These are phyloP conservation scores for Colletotrichum camelliae DNA, from an alignment of 2,329 filamentous ascomycete genomes.

Conservation along the genomic window DNA sequence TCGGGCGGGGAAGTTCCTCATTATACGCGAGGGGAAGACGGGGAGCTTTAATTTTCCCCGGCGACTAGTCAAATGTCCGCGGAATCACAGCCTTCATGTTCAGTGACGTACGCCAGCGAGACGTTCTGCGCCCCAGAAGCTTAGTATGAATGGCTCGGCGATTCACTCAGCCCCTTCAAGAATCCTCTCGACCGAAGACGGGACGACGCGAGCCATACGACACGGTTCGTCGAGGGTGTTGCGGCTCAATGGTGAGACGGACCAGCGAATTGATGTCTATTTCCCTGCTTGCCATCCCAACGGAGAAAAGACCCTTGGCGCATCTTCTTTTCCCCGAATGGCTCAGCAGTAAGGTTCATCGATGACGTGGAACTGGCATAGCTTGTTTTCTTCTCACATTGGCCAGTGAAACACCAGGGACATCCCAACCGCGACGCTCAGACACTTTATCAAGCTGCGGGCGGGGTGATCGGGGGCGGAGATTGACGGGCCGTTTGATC, in stretches of 20 bases:
- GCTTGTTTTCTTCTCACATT: background rate
- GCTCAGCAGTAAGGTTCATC: background rate
- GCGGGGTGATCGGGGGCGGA: background rate
- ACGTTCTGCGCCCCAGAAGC: background rate
- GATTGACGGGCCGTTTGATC: background rate
- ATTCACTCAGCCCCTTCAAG: background rate
- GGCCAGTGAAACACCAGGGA: background rate
- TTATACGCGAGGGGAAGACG: background rate
- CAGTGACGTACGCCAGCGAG: constrained; percentile 1
- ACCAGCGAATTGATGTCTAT: background rate
- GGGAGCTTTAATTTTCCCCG: background rate
- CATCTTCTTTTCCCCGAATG: background rate
- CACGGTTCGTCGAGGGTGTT: background rate
- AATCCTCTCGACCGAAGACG: background rate
- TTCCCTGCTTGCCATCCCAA: constrained; percentile 2
- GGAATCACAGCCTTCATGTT: background rate
- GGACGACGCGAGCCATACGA: constrained; percentile 5
- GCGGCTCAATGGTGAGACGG: background rate
- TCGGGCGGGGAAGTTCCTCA: fast-evolving
- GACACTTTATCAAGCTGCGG: background rate
- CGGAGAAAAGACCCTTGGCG: background rate
- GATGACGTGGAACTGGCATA: background rate
- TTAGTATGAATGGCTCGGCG: background rate
- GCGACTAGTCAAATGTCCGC: background rate
- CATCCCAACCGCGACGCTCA: background rate